Base-by-base conservation (phyloP, 768 basidiomycete species). In the Galerina sulciceps region DNA sequence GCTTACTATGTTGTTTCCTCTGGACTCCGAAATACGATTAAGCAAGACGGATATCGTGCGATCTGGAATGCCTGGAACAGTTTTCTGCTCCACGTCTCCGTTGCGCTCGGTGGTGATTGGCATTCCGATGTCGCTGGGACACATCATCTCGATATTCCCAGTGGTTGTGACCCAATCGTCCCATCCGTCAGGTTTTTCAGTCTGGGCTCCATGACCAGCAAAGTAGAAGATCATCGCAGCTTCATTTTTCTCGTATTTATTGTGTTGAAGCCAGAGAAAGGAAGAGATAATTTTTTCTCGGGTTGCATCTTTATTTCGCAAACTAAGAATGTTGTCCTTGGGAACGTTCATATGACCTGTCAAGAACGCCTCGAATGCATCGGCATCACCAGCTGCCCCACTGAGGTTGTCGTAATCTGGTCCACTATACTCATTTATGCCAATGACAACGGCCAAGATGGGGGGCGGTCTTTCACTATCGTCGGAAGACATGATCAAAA, bases 1-100 rank as follows among this genome's bases (percentile, higher is more conserved):
- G 47, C 79, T 36, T 42, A 78, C 80, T 17, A 81, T 79, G 55
- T 81, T 81, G 61, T 78, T 72, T 6, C 81, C 81, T 54, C 74
- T 77, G 18, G 41, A 51, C 23, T 65, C 67, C 10, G 81, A 74
- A 0, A 82, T 62, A 14, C 70, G 67, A 49, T 74, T 72, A 14
- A 82, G 62, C 56, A 78, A 62, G 0, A 64, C 62, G 13, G 72
- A 73, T 1, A 82, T 68, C 3, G 79, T 79, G 31, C 77, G 73
- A 66, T 82, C 81, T 3, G 79, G 79, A 49, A 82, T 80, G 0
- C 75, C 77, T 2, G 62, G 40, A 6, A 74, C 60, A 14, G 62
- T 55, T 17, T 65, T 60, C 36, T 31, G 41, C 13, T 37, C 35
- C 36, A 36, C 54, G n/a, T 4, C 34, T 17, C 10, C 17, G 3